A percentile compares a stretch with the other conserved stretches of the same genome.
These are phyloP conservation scores for Scenedesmus sp. DNA, from an alignment of 163 green algal species.

Conservation along the genomic window DNA sequence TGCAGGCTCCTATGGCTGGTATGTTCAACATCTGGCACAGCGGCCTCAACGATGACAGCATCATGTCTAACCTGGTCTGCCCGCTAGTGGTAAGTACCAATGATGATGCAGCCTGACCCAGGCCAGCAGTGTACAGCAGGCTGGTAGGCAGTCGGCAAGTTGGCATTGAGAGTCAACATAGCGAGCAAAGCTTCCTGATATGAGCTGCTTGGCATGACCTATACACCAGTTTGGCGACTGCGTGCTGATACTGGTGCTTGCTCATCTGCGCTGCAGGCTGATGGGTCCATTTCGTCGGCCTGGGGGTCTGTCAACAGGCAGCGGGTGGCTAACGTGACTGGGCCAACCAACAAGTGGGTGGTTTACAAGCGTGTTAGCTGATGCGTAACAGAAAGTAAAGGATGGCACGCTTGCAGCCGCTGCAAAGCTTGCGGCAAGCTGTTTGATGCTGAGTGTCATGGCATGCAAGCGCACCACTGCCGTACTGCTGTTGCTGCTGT, in stretches of 20 bases:
- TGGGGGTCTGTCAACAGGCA: neutral
- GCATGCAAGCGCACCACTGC: too few relatives aligned
- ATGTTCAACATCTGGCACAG: neutral
- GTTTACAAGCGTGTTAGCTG: neutral
- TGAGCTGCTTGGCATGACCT: too few relatives aligned
- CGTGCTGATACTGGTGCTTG: neutral
- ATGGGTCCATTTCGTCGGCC: neutral
- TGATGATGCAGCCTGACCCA: neutral
- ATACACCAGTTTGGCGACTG: too few relatives aligned
- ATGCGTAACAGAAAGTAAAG: too few relatives aligned
- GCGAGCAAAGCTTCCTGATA: too few relatives aligned
- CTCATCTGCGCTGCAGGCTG: neutral
- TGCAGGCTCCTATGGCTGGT: neutral
- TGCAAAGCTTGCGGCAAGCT: too few relatives aligned
- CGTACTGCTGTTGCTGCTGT: too few relatives aligned
- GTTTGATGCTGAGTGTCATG: too few relatives aligned
- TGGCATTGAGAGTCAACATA: too few relatives aligned
- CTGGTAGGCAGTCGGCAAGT: too few relatives aligned
- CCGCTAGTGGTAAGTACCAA: neutral
- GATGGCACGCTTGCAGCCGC: too few relatives aligned
- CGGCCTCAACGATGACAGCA: neutral
- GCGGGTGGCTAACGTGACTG: conserved; percentile 24
- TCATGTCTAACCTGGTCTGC: neutral
- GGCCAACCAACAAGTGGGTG: conserved; percentile 32
- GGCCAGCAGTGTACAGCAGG: too few relatives aligned